phyloP scores from a whole-genome alignment of 192 early-diverging fungal genomes.

The Entomortierella beljakovae region DNA sequence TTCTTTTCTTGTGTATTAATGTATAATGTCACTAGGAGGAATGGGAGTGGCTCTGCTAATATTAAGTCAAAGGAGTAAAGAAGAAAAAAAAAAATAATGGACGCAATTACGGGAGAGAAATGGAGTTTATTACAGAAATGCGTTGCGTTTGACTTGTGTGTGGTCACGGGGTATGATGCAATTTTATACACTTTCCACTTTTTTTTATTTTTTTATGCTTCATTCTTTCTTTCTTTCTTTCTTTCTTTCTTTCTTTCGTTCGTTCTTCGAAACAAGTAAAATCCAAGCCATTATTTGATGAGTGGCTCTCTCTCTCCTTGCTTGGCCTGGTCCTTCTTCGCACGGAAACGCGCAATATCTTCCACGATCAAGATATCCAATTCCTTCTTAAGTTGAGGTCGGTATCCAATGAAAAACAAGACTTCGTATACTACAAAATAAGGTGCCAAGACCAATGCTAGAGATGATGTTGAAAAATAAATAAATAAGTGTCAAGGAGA shows the following conservation, averaged over 20 bases:
- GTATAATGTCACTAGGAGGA: background rate
- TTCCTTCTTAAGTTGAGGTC: constrained; percentile 72
- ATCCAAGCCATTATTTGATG: too few species aligned
- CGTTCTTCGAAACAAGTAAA: too few species aligned
- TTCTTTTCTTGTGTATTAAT: background rate
- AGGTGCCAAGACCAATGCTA: constrained; percentile 91
- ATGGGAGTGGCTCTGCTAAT: too few species aligned
- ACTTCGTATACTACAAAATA: constrained; percentile 94
- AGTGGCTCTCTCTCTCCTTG: constrained; percentile 27
- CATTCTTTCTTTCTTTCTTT: too few species aligned
- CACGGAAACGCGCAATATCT: constrained; percentile 64
- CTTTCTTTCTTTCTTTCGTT: too few species aligned
- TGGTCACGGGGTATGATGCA: too few species aligned
- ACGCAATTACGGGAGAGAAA: too few species aligned
- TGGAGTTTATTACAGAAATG: too few species aligned
- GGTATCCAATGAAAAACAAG: constrained; percentile 86
- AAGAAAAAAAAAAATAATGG: background rate
- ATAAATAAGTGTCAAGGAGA: background rate
- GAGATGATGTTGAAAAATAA: background rate
- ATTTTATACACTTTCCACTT: background rate
- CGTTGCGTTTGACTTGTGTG: too few species aligned
- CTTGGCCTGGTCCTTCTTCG: constrained; percentile 37
- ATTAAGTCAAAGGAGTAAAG: background rate
- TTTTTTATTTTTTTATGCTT: background rate
- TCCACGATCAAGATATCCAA: constrained; percentile 67